Conservation (phyloP, 495 filamentous ascomycete genomes). For the Talaromyces thailandensis region DNA sequence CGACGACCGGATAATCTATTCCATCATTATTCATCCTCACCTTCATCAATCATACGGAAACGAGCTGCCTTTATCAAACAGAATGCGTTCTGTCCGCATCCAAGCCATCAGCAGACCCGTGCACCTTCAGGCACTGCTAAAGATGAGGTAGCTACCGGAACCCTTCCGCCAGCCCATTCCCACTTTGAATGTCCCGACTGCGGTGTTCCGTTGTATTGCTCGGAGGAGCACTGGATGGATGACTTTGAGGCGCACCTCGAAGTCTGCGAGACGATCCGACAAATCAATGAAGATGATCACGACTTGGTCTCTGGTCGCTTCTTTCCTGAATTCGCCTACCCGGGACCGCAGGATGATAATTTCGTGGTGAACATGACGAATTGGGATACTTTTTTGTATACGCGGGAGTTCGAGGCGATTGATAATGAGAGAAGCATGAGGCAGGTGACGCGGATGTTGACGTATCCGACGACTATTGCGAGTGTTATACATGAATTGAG, state of each 20-base stretch:
- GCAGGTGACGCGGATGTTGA: constrained; percentile 85
- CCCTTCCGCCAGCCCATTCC: constrained; percentile 62
- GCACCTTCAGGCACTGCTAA: constrained; percentile 48
- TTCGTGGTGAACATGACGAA: constrained; percentile 93
- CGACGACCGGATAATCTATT: constrained; percentile 79
- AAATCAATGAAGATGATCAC: constrained; percentile 98
- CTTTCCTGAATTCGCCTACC: constrained; percentile 91
- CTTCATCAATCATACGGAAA: constrained; percentile 70
- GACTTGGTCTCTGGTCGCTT: constrained; percentile 82
- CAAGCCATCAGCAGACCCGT: constrained; percentile 63
- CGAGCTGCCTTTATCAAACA: constrained; percentile 84
- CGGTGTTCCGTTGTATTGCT: constrained; percentile 88
- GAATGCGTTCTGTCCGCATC: constrained; percentile 87
- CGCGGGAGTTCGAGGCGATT: constrained; percentile 78
- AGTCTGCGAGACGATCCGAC: constrained; percentile 79
- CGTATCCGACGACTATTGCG: constrained; percentile 84
- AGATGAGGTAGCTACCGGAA: constrained; percentile 26
- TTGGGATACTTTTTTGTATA: constrained; percentile 95
- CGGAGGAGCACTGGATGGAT: constrained; percentile 85
- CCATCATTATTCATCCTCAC: constrained; percentile 82
- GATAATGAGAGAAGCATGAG: constrained; percentile 79
- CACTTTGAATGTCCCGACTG: constrained; percentile 95
- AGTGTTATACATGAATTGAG: constrained; percentile 90
- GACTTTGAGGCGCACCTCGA: constrained; percentile 89
- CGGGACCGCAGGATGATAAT: constrained; percentile 81